These are phyloP conservation scores for Pseudogymnoascus sp. DNA, from an alignment of 2,329 filamentous ascomycete genomes.

Conservation along the genomic window DNA sequence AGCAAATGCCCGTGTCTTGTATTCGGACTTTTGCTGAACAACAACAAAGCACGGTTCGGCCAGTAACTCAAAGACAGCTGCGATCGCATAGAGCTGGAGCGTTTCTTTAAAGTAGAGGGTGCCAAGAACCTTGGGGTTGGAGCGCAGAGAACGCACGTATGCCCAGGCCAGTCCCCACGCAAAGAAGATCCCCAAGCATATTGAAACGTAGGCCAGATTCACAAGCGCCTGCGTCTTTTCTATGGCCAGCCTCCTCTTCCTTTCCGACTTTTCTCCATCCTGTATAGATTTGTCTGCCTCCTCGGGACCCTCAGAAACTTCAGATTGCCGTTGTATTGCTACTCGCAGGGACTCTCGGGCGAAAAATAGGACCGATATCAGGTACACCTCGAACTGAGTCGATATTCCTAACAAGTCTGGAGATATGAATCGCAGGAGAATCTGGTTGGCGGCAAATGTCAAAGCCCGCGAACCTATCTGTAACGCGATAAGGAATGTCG, in stretches of 20 bases:
- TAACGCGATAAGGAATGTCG: constrained; percentile 77
- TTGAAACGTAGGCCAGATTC: constrained; percentile 78
- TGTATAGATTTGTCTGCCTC: constrained; percentile 11
- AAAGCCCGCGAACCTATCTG: constrained; percentile 81
- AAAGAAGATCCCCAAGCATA: constrained; percentile 60
- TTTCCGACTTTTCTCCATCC: constrained; percentile 16
- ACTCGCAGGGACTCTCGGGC: constrained; percentile 84
- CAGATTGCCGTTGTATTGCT: constrained; percentile 75
- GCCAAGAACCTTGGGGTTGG: constrained; percentile 40
- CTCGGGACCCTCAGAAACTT: constrained; percentile 19
- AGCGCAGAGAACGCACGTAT: constrained; percentile 52
- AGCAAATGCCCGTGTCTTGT: constrained; percentile 71
- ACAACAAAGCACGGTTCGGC: constrained; percentile 87
- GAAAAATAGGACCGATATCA: constrained; percentile 90
- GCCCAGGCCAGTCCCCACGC: constrained; percentile 57
- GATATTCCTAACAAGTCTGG: constrained; percentile 78
- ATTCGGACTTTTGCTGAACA: constrained; percentile 73
- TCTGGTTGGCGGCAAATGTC: constrained; percentile 87
- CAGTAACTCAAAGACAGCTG: constrained; percentile 65
- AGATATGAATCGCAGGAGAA: constrained; percentile 80
- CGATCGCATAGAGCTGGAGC: constrained; percentile 48
- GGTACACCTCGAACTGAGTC: constrained; percentile 87
- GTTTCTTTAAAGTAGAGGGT: constrained; percentile 57
- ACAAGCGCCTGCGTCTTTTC: constrained; percentile 63
- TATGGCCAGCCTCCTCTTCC: constrained; percentile 23